Evolutionary conservation across 306 rosid genomes (phyloP), one percentile per base, ranked within the genome.

Genomic region (Casuarina cunninghamiana): DNA sequence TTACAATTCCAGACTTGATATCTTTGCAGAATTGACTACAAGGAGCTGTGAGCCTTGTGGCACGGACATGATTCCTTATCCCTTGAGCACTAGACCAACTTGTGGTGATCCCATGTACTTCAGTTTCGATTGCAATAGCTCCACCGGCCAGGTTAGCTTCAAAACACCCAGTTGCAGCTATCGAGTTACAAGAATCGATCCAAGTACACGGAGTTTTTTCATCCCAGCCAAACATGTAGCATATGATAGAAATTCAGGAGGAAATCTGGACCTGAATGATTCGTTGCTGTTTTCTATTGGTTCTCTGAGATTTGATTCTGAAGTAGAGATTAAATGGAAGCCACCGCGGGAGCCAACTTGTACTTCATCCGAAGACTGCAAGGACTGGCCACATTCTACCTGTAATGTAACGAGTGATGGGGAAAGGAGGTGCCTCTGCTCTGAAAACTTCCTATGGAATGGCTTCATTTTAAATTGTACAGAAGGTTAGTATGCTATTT

Each of bases 381-480:
- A 6, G 0, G 13, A 21, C 58, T 90, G 84, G 87, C 68, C 69
- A 2, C 38, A 87, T 51, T 90, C 91, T 5, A 67, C 60, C 2
- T 90, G 94, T 84, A 78, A 1, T 0, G n/a, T 12, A 60, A 2
- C 65, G 46, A 3, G 2, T 0, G 75, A 71, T 53, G 84, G 80
- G 48, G 2, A 1, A 7, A 38, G n/a, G 13, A 87, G 85, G 53
- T 87, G 90, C 77, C 73, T 21, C 26, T 90, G 91, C 41, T 10
- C 74, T 19, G 8, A 72, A 66, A 65, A 80, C 10, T 82, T 80
- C 26, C 1, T 0, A 0, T 86, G 93, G 91, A 32, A 74, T 63
- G 2, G 13, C 71, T 12, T 2, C 19, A 65, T 2, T 61, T 66
- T 76, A 37, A 60, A 2, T 6, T 87, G 93, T 26, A 53, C 6